A percentile compares a stretch with the other conserved stretches of the same genome.
phyloP scores from a whole-genome alignment of 1,139 yeast genomes.

The Pichia sp. region DNA sequence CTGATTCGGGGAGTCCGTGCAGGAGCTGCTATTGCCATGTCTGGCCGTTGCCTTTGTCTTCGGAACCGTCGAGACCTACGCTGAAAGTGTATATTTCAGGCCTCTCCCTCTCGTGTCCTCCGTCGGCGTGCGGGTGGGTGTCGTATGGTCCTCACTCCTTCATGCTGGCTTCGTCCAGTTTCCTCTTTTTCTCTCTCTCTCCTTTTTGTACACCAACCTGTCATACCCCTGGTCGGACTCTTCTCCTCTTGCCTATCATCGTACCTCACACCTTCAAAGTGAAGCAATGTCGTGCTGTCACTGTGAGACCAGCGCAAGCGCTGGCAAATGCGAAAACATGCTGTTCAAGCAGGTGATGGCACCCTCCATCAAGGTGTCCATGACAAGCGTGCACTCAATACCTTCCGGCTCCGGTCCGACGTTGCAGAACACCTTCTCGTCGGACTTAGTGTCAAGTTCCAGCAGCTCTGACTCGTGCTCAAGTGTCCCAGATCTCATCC shows the following conservation, averaged over 20 bases:
- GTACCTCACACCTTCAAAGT: too few relatives aligned
- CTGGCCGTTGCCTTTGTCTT: not conserved
- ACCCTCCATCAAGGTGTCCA: not conserved
- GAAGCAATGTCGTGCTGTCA: not conserved
- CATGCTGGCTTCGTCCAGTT: too few relatives aligned
- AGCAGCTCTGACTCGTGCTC: not conserved
- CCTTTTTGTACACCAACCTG: too few relatives aligned
- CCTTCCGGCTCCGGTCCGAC: not conserved
- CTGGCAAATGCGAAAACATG: not conserved
- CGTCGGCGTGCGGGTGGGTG: too few relatives aligned
- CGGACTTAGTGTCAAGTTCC: not conserved
- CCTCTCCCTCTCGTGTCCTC: too few relatives aligned
- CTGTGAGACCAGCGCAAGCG: not conserved
- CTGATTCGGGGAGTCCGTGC: slow-evolving; percentile 2
- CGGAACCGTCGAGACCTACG: too few relatives aligned
- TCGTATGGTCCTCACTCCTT: too few relatives aligned
- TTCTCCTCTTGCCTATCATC: too few relatives aligned
- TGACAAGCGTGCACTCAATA: slow-evolving; percentile 4
- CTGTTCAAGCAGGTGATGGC: not conserved
- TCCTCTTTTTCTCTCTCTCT: too few relatives aligned
- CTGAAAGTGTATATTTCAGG: too few relatives aligned
- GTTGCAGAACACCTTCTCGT: slow-evolving; percentile 2
- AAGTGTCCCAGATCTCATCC: not conserved
- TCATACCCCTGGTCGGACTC: not conserved
- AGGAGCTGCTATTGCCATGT: not conserved